Evolutionary conservation across 2,329 filamentous ascomycete genomes (phyloP).

Genomic region (Aspergillus eucalypticola): DNA sequence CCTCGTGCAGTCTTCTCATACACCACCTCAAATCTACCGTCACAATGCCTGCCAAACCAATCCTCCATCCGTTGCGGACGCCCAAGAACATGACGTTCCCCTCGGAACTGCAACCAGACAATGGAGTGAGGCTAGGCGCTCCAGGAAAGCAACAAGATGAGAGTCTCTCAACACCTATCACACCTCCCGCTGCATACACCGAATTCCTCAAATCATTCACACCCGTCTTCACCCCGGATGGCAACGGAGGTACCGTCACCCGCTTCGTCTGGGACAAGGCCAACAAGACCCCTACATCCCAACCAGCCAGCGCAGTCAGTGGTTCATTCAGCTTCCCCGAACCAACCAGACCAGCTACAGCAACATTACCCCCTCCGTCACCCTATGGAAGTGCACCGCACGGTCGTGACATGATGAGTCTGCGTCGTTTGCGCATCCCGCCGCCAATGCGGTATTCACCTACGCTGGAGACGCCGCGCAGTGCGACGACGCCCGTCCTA

Average conservation of each 20-base stretch:
- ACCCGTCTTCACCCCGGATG: slow-evolving; percentile 65
- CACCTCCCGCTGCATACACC: slow-evolving; percentile 83
- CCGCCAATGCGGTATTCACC: slow-evolving; percentile 70
- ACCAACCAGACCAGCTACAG: slow-evolving; percentile 56
- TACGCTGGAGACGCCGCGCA: slow-evolving; percentile 67
- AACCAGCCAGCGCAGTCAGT: slow-evolving; percentile 43
- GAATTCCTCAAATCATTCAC: slow-evolving; percentile 87
- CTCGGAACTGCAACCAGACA: slow-evolving; percentile 62
- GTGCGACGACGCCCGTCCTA: slow-evolving; percentile 56
- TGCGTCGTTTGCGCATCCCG: slow-evolving; percentile 71
- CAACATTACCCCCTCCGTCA: slow-evolving; percentile 60
- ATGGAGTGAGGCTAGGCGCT: slow-evolving; percentile 56
- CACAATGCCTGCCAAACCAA: slow-evolving; percentile 38
- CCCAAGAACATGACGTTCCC: slow-evolving; percentile 49
- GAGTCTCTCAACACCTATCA: slow-evolving; percentile 77
- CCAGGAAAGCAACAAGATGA: slow-evolving; percentile 53
- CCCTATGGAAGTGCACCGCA: slow-evolving; percentile 59
- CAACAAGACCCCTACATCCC: slow-evolving; percentile 40
- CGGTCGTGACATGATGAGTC: slow-evolving; percentile 55
- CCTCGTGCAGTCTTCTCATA: not conserved
- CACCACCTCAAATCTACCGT: not conserved
- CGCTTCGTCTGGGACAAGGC: slow-evolving; percentile 37
- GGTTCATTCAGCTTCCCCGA: slow-evolving; percentile 54
- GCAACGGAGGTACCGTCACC: slow-evolving; percentile 56
- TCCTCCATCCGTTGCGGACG: slow-evolving; percentile 45